A percentile compares a stretch with the other conserved stretches of the same genome.
These are phyloP conservation scores for Saccharomyces jurei DNA, from an alignment of 805 yeast species.

Conservation along the genomic window DNA sequence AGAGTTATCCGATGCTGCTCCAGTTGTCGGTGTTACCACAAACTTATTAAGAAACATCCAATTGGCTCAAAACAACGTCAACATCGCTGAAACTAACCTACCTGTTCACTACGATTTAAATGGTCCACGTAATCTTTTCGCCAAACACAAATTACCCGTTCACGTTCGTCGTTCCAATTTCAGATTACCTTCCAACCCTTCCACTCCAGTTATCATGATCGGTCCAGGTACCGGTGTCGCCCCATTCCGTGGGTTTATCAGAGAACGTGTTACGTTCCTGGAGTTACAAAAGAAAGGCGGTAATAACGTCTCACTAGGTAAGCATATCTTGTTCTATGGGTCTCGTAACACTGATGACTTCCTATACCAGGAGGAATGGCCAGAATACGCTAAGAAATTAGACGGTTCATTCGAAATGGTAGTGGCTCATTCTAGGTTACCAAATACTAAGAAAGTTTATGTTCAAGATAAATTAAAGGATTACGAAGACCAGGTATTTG, in stretches of 20 bases:
- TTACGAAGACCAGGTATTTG: conserved; percentile 35
- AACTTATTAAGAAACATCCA: conserved; percentile 74
- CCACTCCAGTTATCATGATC: conserved; percentile 78
- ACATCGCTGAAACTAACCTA: conserved; percentile 18
- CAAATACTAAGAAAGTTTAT: conserved; percentile 52
- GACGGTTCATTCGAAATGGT: conserved; percentile 58
- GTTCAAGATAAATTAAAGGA: conserved; percentile 75
- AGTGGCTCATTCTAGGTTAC: conserved; percentile 79
- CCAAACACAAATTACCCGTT: conserved; percentile 60
- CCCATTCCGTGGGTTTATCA: conserved; percentile 90
- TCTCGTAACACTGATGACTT: conserved; percentile 82
- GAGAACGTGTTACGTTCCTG: conserved; percentile 66
- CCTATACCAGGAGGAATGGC: conserved; percentile 87
- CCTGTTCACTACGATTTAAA: conserved; percentile 56
- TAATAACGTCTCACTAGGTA: conserved; percentile 47
- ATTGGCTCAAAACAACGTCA: conserved; percentile 44
- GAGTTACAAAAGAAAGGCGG: conserved; percentile 27
- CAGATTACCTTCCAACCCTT: conserved; percentile 81
- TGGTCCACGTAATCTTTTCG: conserved; percentile 70
- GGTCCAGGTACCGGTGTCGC: conserved; percentile 99
- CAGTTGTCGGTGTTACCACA: conserved; percentile 73
- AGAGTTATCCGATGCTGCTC: conserved; percentile 19
- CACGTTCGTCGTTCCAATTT: conserved; percentile 93
- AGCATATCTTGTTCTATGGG: conserved; percentile 74
- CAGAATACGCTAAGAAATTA: conserved; percentile 52